Conservation (phyloP, 2,329 filamentous ascomycete species). For the Curvularia eragrostidis region DNA sequence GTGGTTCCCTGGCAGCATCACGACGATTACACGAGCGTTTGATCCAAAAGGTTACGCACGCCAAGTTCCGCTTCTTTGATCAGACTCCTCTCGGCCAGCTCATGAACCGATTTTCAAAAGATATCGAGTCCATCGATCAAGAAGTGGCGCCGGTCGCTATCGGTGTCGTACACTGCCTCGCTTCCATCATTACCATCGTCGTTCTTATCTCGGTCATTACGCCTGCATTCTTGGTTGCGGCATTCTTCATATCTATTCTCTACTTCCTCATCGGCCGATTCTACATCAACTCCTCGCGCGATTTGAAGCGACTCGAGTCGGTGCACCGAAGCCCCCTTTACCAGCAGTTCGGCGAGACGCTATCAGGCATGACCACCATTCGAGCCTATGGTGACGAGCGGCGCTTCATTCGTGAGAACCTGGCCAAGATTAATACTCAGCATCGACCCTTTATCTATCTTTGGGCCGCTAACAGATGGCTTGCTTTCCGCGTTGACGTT, state of each 20-base stretch:
- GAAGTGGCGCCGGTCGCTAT: slow-evolving; percentile 94
- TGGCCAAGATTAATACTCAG: slow-evolving; percentile 86
- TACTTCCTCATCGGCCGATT: slow-evolving; percentile 86
- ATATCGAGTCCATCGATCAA: slow-evolving; percentile 92
- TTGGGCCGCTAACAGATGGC: slow-evolving; percentile 97
- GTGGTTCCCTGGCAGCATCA: slow-evolving; percentile 87
- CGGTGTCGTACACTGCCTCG: slow-evolving; percentile 70
- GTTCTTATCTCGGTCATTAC: slow-evolving; percentile 87
- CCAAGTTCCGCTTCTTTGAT: slow-evolving; percentile 97
- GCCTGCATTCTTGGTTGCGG: slow-evolving; percentile 87
- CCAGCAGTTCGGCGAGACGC: slow-evolving; percentile 96
- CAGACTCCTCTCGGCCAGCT: slow-evolving; percentile 93
- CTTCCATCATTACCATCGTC: slow-evolving; percentile 81
- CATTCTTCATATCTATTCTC: slow-evolving; percentile 79
- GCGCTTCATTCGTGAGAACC: slow-evolving; percentile 91
- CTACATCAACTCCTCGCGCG: slow-evolving; percentile 91
- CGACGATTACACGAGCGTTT: slow-evolving; percentile 80
- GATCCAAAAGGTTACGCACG: slow-evolving; percentile 79
- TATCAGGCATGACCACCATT: slow-evolving; percentile 94
- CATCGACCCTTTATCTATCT: slow-evolving; percentile 93
- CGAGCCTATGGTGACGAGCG: slow-evolving; percentile 94
- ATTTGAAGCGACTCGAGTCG: slow-evolving; percentile 93
- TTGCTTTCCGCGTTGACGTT: slow-evolving; percentile 88
- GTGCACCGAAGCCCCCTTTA: slow-evolving; percentile 93
- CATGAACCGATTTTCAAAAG: slow-evolving; percentile 99